Evolutionary conservation across 305 asterid species (phyloP).

Genomic region (Caryopteris hybrid): DNA sequence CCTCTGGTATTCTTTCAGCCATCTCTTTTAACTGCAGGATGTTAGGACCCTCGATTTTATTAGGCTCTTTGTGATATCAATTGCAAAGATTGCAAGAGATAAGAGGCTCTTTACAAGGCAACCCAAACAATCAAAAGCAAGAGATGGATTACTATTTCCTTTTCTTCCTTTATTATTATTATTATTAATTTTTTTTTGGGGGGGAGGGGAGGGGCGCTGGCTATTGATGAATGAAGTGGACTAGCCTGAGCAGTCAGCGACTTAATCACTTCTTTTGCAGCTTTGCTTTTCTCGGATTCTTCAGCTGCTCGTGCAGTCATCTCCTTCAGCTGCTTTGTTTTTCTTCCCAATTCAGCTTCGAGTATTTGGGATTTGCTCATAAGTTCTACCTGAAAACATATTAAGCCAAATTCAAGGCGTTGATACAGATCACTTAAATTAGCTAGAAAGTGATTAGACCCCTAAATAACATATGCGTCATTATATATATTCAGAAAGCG

Average conservation of each 20-base stretch:
- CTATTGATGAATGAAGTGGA: no score
- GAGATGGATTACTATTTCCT: no score
- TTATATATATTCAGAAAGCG: no score
- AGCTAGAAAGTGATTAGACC: no score
- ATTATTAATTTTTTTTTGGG: no score
- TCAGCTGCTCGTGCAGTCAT: constrained; percentile 48
- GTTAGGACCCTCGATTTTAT: not conserved
- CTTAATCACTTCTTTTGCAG: constrained; percentile 77
- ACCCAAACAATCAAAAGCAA: no score
- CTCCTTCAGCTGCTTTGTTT: constrained; percentile 61
- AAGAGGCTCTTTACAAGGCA: no score
- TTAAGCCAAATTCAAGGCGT: not conserved
- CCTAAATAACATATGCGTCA: no score
- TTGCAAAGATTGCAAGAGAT: not conserved
- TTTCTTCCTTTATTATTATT: no score
- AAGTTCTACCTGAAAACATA: constrained; percentile 61
- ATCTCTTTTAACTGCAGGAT: constrained; percentile 64
- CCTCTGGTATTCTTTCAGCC: constrained; percentile 43
- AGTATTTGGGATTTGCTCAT: constrained; percentile 56
- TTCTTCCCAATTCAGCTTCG: constrained; percentile 66
- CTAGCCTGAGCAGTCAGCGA: constrained; percentile 72
- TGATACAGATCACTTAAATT: not conserved
- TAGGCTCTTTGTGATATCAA: not conserved
- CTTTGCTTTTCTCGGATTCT: constrained; percentile 69
- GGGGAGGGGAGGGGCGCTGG: no score